Base-by-base conservation (phyloP, 495 filamentous ascomycete species). In the Penicillium simplicissimum region DNA sequence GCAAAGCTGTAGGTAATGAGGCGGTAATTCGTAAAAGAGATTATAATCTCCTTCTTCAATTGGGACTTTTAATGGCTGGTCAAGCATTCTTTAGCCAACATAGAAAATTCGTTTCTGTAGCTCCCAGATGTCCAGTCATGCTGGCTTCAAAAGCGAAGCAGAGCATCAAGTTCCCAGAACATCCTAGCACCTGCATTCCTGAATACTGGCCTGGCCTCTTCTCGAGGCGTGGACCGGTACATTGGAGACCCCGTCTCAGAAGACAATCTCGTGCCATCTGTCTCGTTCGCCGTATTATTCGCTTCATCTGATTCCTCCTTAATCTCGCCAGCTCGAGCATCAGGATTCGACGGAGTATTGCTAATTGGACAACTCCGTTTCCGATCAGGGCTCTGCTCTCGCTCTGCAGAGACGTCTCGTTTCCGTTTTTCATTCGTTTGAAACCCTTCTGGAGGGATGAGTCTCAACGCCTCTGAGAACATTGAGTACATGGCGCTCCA, bases 401-500 rank as follows among this genome's bases (percentile, higher is more conserved):
- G 15, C 4, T 49, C 45, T n/a, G n/a, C 2, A 8, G 45, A 49
- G 14, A 31, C 45, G n/a, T 3, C 23, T 7, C 45, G 31, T 1
- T 45, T 35, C 17, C 14, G 45, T 8, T 21, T 35, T 11, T 28
- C 14, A n/a, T 15, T 34, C 6, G 7, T 52, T 8, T 11, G 40
- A 14, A 10, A 23, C 9, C 10, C 47, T 15, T 59, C 65, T 25
- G 51, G 54, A 25, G 61, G 62, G 23, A 67, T 49, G 14, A 67
- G 42, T 21, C 62, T 38, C 23, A 60, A 7, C 6, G 63, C 36
- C 49, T 63, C 61, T 3, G 61, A 48, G 49, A 63, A 59, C 55
- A 58, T 58, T 4, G 61, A 63, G 25, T 59, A 63, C 4, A 55
- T 42, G 0, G 61, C 61, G 31, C 49, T 55, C 61, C 61, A 63